Evolutionary conservation across 148 eudicot species (phyloP), one percentile per base, ranked within the genome.

Genomic region (Rhododendron kiyosumense): DNA sequence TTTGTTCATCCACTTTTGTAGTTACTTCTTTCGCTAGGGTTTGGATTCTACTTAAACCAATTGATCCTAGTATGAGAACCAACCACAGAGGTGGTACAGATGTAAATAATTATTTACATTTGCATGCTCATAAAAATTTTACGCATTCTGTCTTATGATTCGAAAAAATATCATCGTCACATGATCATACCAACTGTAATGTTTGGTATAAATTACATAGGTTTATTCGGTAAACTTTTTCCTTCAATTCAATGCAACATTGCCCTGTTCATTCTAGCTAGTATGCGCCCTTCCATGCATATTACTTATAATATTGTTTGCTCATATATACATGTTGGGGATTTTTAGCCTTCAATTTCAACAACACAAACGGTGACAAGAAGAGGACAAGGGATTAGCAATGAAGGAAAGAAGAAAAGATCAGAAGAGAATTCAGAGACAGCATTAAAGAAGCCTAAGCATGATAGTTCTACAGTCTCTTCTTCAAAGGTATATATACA

Each of bases 361-460:
- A 85, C 49, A 46, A 43, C 87, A 73, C 67, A 83, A 5, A 82
- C 85, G 26, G 38, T 34, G 65, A 52, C 83, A 20, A 87, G 65
- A 74, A 88, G 86, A 79, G 87, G 79, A 41, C 86, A 81, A 28
- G 87, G 51, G 43, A 71, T 34, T 32, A 49, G 46, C 1, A 83
- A 38, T 77, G 88, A 88, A 65, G 90, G 90, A 59, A 88, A 85
- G 49, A 88, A 85, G 83, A 88, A 85, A 79, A 88, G 85, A 63
- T 76, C 49, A 7, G 90, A 88, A 67, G 90, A 86, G 48, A 82
- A 83, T 51, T 78, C 83, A 78, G 90, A 80, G 41, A 78, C 86
- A 36, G 28, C 30, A n/a, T 5, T 48, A 26, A 88, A 85, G 71
- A 88, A 85, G 86, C 54, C 73, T 18, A 88, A 85, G 87, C 83